Evolutionary conservation across 2,329 filamentous ascomycete genomes (phyloP), one percentile per base, ranked within the genome.

Genomic region (Cordyceps farinosa): DNA sequence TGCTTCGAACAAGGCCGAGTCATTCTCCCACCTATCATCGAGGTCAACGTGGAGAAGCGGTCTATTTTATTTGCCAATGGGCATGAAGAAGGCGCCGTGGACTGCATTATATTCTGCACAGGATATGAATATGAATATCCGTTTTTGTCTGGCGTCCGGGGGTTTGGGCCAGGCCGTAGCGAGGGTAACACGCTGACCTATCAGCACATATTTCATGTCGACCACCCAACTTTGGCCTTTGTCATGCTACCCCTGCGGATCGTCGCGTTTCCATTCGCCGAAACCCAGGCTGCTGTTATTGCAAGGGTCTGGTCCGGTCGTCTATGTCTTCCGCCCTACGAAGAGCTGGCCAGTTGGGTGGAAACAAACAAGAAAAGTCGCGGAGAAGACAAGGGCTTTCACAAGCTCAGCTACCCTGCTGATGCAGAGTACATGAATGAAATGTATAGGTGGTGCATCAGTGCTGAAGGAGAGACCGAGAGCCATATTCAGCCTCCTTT

Each of bases 361-460:
- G 22, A 22, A 22, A 22, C 22, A 22, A 22, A 22, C 22, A 22
- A 22, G 22, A 22, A 22, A 22, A 22, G 22, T 22, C 22, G 22
- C 22, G 22, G 22, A 22, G 22, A 22, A 22, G 22, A 22, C 22
- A 22, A 22, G 22, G 22, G 22, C 22, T 22, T 22, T 22, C 22
- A 22, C 22, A 22, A 22, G 22, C 22, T 22, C 22, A 22, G 22
- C 22, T 22, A 22, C 22, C 22, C 22, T 22, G 22, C 22, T 22
- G 22, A 56, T 56, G 38, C 54, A 9, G 38, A 45, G 29, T 47
- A 47, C 42, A 57, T 57, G 54, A 36, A 34, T 34, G 40, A 34
- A 57, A 57, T 57, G 40, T 47, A 45, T 34, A 47, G 42, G 17
- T 57, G 27, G 54, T 57, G 54, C 17, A 45, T 57, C 38, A 45